Evolutionary conservation across 2,329 filamentous ascomycete genomes (phyloP).

Genomic region (Trichoderma sp.): DNA sequence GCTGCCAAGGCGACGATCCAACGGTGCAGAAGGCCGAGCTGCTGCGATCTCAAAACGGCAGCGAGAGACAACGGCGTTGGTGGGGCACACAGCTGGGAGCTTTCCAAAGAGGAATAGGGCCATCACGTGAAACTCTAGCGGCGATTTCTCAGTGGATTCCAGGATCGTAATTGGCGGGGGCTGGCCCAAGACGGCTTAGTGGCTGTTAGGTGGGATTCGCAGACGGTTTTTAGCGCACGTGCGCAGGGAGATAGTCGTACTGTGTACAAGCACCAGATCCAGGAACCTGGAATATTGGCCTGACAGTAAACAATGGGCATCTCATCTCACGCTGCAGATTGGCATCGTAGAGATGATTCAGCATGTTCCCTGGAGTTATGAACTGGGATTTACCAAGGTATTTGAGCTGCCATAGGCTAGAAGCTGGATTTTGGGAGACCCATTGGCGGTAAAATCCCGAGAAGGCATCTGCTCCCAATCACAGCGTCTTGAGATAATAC

Average conservation of each 20-base stretch:
- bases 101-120: not conserved
- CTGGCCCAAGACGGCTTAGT: not conserved
- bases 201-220: conserved; percentile 5
- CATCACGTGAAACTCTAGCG: conserved; percentile 4
- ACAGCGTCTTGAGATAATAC: too few relatives aligned
- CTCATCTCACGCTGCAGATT: not conserved
- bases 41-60: not conserved
- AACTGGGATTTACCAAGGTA: not conserved
- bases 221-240: not conserved
- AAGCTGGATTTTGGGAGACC: too few relatives aligned
- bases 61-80: not conserved
- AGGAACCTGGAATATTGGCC: not conserved
- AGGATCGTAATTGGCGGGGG: not conserved
- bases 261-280: not conserved
- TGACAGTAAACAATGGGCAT: not conserved
- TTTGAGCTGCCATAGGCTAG: not conserved
- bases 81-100: not conserved
- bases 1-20: not conserved
- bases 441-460: too few relatives aligned
- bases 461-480: too few relatives aligned
- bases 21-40: not conserved
- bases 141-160: not conserved
- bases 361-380: not conserved
- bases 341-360: not conserved
- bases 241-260: not conserved